Evolutionary conservation across 768 basidiomycete species (phyloP).

Genomic region (Russula sp.): DNA sequence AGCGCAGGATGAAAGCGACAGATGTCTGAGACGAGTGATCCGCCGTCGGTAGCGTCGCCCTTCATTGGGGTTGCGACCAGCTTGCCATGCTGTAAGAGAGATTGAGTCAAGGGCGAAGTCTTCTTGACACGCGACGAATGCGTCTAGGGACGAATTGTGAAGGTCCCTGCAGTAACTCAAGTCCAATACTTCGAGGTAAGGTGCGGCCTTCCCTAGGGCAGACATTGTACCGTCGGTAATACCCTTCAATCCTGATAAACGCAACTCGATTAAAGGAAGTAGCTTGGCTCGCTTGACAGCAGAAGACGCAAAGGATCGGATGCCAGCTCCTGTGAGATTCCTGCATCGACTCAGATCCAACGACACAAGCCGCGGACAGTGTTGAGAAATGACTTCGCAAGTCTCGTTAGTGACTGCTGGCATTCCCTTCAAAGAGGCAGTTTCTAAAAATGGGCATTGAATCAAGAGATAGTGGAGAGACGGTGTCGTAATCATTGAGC

Average conservation of each 20-base stretch:
- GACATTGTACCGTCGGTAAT: slow-evolving; percentile 54
- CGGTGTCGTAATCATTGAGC: slow-evolving; percentile 52
- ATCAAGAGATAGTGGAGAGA: slow-evolving; percentile 65
- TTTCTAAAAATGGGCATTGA: slow-evolving; percentile 51
- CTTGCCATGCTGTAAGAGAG: slow-evolving; percentile 51
- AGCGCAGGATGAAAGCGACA: slow-evolving; percentile 63
- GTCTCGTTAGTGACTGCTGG: slow-evolving; percentile 64
- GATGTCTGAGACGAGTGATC: slow-evolving; percentile 62
- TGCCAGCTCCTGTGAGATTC: slow-evolving; percentile 59
- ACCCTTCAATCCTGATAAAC: slow-evolving; percentile 59
- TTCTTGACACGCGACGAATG: slow-evolving; percentile 52
- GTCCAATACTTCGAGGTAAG: slow-evolving; percentile 72
- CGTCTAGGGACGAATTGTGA: slow-evolving; percentile 69
- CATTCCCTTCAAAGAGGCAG: slow-evolving; percentile 61
- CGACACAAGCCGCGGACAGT: slow-evolving; percentile 46
- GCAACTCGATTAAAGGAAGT: slow-evolving; percentile 53
- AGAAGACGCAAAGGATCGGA: slow-evolving; percentile 41
- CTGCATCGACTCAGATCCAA: slow-evolving; percentile 69
- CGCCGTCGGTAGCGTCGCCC: slow-evolving; percentile 44
- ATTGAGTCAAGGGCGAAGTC: slow-evolving; percentile 37
- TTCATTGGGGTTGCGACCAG: slow-evolving; percentile 53
- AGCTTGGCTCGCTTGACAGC: slow-evolving; percentile 40
- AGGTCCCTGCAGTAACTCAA: slow-evolving; percentile 64
- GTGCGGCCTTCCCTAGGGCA: slow-evolving; percentile 59
- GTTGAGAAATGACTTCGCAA: slow-evolving; percentile 54